Evolutionary conservation across 2,329 filamentous ascomycete genomes (phyloP), one percentile per base, ranked within the genome.

Genomic region (Sclerotinia minor): DNA sequence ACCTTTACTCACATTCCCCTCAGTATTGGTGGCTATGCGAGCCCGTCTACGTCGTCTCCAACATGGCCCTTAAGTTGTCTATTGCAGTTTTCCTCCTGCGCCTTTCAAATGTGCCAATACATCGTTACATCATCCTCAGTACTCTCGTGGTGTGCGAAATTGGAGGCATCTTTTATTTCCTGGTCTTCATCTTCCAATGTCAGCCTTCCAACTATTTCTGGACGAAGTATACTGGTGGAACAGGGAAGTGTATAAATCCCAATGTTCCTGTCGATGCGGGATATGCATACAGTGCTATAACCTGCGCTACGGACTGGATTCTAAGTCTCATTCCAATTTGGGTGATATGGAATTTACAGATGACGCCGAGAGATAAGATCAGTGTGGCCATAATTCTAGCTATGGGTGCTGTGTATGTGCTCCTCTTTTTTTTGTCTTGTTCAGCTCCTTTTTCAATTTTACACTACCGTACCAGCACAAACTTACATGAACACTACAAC

Each of bases 71-170:
- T 44, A 81, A 81, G 70, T 74, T 79, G 61, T 79, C 78, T 61
- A 77, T 81, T 35, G 77, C 77, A 52, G 71, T 80, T 59, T 79
- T 81, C 67, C 73, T 81, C 21, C 67, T 80, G n/a, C 77, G 79
- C 35, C 78, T 81, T 44, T 76, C 71, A 70, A 76, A 67, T 64
- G 72, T 69, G 65, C 67, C 26, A 67, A 67, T 32, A 71, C 78
- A 80, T 61, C 77, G 72, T 58, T 68, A 75, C 15, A 76, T 78
- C 45, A 79, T 81, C 49, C 79, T 74, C 68, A 69, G 67, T 2
- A 73, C 77, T 13, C 68, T 80, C 21, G 54, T 73, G 11, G 69
- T 78, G 24, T 75, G 77, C 21, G 73, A 77, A 44, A 45, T 77
- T 11, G 80, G 77, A 72, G 75, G 77, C 68, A 57, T 75, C 32